Conservation (phyloP, 2,329 filamentous ascomycete species). For the Iodosphaeria phyllophila region DNA sequence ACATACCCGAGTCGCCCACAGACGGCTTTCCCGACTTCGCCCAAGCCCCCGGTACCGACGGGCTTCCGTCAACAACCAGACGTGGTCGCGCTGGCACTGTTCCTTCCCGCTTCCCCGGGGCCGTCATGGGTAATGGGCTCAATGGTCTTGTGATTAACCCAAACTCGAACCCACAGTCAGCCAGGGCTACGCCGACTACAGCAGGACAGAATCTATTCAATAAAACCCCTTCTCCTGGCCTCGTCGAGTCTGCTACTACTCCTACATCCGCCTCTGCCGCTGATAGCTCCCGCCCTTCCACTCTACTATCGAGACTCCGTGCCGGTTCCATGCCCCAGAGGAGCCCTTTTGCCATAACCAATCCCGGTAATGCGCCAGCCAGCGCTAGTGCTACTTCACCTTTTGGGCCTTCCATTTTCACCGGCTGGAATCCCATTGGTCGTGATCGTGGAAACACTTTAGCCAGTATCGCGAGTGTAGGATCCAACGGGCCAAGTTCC, state of each 20-base stretch:
- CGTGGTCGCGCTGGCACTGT: conserved; percentile 85
- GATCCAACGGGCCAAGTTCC: conserved; percentile 78
- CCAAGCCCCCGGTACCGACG: conserved; percentile 47
- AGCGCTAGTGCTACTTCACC: conserved; percentile 40
- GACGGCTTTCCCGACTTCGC: conserved; percentile 90
- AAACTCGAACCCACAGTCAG: conserved; percentile 56
- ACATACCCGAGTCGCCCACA: conserved; percentile 89
- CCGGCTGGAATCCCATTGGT: conserved; percentile 56
- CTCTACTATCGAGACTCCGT: conserved; percentile 66
- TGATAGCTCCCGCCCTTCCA: conserved; percentile 38
- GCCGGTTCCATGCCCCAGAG: conserved; percentile 91
- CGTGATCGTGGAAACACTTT: conserved; percentile 77
- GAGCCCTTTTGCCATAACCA: conserved; percentile 41
- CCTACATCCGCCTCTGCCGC: conserved; percentile 36
- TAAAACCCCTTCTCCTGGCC: conserved; percentile 43
- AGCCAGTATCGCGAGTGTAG: conserved; percentile 64
- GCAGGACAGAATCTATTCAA: conserved; percentile 80
- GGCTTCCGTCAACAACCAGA: conserved; percentile 43
- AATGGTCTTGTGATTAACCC: conserved; percentile 34
- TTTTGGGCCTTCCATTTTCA: conserved; percentile 83
- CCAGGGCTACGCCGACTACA: conserved; percentile 69
- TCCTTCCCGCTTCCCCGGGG: conserved; percentile 82
- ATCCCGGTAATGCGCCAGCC: too few species aligned
- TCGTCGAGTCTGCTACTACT: conserved; percentile 37
- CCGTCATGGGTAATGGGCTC: conserved; percentile 42